Base-by-base conservation (phyloP, 2,329 filamentous ascomycete species). In the Coccinonectria pachysandricola region DNA sequence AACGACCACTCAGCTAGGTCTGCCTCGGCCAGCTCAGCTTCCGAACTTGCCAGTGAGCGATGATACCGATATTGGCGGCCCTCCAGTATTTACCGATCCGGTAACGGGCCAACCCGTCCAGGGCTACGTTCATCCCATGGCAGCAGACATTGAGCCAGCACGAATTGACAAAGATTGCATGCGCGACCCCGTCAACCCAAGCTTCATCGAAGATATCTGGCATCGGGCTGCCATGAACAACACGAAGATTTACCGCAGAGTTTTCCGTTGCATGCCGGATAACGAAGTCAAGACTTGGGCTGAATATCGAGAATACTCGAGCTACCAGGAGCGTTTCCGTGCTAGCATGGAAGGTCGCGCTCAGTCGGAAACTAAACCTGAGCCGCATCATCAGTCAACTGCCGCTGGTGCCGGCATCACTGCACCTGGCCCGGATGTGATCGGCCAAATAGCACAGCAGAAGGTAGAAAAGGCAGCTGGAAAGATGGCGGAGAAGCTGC, bases 221-320 rank as follows among this genome's bases (percentile, higher is more conserved):
- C 77, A 79, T 39, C 69, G 75, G 11, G 76, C 86, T 27, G 91
- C 91, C 1, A 76, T 81, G 37, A 96, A 96, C 61, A 98, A 98
- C 52, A 98, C 91, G 3, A 88, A 86, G 50, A 71, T 98, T 24
- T 98, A 83, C 59, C 80, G 91, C 16, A 75, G 81, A 35, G 88
- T 98, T 7, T 98, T 98, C 62, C 77, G 87, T 23, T 95, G 87
- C 55, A 92, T 93, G 82, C 91, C 91, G 2, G 91, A 98, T 52
- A 95, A 78, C 26, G 85, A 95, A 48, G 91, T 94, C 14, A 79
- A 75, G 37, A 88, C 81, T 21, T 98, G 91, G 91, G 77, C 81
- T 40, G 82, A 93, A 37, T 98, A 98, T 56, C 79, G 83, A 37
- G 80, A 92, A 40, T 93, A 81, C 48, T 67, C 72, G 28, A 68